A percentile compares a stretch with the other conserved stretches of the same genome.
Evolutionary conservation across 768 basidiomycete species (phyloP).

Genomic region (Phylloporus rhodoxanthus): DNA sequence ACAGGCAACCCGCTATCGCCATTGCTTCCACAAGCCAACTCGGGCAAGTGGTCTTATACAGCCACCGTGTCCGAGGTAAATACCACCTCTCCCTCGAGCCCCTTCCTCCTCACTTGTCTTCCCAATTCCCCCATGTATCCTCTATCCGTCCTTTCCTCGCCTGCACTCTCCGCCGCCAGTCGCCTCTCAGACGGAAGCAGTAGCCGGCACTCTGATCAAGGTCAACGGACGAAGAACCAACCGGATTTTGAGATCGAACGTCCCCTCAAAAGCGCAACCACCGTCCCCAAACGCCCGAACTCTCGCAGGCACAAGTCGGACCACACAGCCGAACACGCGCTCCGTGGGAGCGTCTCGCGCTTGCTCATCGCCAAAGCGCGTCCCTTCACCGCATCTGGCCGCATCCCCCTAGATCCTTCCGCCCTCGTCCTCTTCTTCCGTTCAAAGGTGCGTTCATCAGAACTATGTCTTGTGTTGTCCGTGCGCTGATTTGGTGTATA

Average conservation of each 20-base stretch:
- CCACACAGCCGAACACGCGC: slow-evolving; percentile 48
- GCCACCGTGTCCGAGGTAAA: slow-evolving; percentile 32
- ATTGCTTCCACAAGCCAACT: slow-evolving; percentile 26
- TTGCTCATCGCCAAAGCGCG: slow-evolving; percentile 55
- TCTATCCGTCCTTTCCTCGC: slow-evolving; percentile 28
- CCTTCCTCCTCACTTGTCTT: slow-evolving; percentile 10
- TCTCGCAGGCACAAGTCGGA: slow-evolving; percentile 35
- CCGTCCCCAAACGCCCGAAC: slow-evolving; percentile 28
- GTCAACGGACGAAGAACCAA: slow-evolving; percentile 37
- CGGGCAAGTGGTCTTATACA: slow-evolving; percentile 28
- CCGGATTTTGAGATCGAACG: slow-evolving; percentile 67
- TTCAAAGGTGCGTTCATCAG: slow-evolving; percentile 49
- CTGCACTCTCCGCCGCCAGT: slow-evolving; percentile 30
- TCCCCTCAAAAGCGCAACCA: slow-evolving; percentile 33
- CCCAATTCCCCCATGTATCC: slow-evolving; percentile 22
- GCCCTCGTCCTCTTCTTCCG: slow-evolving; percentile 72
- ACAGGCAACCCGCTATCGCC: slow-evolving; percentile 28
- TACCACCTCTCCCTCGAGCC: slow-evolving; percentile 16
- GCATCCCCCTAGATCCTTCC: slow-evolving; percentile 64
- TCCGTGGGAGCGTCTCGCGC: slow-evolving; percentile 48
- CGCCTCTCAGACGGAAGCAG: slow-evolving; percentile 37
- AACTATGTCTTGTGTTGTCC: not conserved
- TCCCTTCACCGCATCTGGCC: slow-evolving; percentile 60
- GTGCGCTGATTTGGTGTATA: not conserved
- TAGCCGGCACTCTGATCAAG: slow-evolving; percentile 29